A percentile compares a stretch with the other conserved stretches of the same genome.
phyloP scores from a whole-genome alignment of 2,329 filamentous ascomycete species.

The Colletotrichum plurivorum region DNA sequence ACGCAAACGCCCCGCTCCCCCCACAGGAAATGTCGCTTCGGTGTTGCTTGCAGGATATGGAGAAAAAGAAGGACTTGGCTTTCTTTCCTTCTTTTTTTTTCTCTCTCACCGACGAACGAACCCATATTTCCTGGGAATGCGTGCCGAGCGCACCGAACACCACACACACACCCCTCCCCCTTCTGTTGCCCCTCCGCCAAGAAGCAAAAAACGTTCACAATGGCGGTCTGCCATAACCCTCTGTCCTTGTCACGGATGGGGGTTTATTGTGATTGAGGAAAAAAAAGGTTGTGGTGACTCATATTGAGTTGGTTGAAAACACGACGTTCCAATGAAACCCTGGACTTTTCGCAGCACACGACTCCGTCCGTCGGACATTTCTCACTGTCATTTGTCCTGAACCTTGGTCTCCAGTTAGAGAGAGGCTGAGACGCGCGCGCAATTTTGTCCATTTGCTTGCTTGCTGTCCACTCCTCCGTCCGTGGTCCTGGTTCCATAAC shows the following conservation, averaged over 20 bases:
- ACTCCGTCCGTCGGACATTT: constrained; percentile 15
- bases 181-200: constrained; percentile 7
- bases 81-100: neutral
- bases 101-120: constrained; percentile 21
- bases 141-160: constrained; percentile 29
- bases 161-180: neutral
- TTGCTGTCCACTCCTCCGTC: neutral
- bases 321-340: constrained; percentile 3
- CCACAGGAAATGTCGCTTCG: constrained; percentile 19
- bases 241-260: neutral
- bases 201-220: constrained; percentile 10
- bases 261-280: neutral
- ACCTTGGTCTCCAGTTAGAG: constrained; percentile 1
- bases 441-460: neutral
- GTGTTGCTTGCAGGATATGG: constrained; percentile 11
- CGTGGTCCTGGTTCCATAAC: neutral
- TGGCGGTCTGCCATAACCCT: constrained; percentile 23
- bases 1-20: neutral
- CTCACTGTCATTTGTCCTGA: constrained; percentile 5
- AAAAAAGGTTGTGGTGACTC: constrained; percentile 25
- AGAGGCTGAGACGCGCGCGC: constrained; percentile 24
- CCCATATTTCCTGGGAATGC: neutral
- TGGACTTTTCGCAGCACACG: neutral
- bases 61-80: constrained; percentile 15
- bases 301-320: constrained; percentile 26